phyloP scores from a whole-genome alignment of 768 basidiomycete species.

The Lactifluus pinguis region DNA sequence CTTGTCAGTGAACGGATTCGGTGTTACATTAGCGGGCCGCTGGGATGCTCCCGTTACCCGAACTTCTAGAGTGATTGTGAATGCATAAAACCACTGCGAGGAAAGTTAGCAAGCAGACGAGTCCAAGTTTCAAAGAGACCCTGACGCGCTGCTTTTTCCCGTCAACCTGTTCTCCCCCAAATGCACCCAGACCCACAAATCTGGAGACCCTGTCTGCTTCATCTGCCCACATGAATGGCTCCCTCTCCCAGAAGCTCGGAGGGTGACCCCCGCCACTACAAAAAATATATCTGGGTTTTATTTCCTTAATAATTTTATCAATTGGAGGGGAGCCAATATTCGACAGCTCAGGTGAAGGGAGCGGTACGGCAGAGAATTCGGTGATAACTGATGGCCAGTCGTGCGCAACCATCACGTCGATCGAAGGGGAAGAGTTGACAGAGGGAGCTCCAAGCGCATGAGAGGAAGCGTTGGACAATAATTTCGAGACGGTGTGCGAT shows the following conservation, averaged over 20 bases:
- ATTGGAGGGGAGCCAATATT: conserved; percentile 45
- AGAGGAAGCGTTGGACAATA: conserved; percentile 60
- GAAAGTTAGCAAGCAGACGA: conserved; percentile 2
- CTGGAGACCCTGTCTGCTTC: conserved; percentile 59
- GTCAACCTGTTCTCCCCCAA: conserved; percentile 52
- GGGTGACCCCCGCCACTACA: conserved; percentile 54
- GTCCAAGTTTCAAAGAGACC: conserved; percentile 23
- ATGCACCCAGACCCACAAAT: conserved; percentile 83
- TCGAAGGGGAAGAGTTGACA: conserved; percentile 49
- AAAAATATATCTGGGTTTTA: conserved; percentile 85
- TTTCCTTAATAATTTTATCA: conserved; percentile 53
- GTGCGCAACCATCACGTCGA: conserved; percentile 79
- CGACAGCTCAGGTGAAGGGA: conserved; percentile 35
- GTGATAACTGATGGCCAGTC: conserved; percentile 64
- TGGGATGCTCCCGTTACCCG: conserved; percentile 29
- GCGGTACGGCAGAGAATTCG: conserved; percentile 46
- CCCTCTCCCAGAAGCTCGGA: conserved; percentile 88
- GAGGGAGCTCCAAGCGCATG: conserved; percentile 38
- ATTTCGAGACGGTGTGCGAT: conserved; percentile 55
- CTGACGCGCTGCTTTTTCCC: conserved; percentile 77
- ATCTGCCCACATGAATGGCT: conserved; percentile 82
- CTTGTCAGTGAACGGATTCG: conserved; percentile 56
- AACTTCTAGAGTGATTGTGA: conserved; percentile 60
- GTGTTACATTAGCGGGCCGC: conserved; percentile 54
- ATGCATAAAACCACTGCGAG: conserved; percentile 93